Percentiles rank a stretch among this genome's conserved stretches.
phyloP scores from a whole-genome alignment of 2,329 filamentous ascomycete genomes.

The Aspergillus sp. region DNA sequence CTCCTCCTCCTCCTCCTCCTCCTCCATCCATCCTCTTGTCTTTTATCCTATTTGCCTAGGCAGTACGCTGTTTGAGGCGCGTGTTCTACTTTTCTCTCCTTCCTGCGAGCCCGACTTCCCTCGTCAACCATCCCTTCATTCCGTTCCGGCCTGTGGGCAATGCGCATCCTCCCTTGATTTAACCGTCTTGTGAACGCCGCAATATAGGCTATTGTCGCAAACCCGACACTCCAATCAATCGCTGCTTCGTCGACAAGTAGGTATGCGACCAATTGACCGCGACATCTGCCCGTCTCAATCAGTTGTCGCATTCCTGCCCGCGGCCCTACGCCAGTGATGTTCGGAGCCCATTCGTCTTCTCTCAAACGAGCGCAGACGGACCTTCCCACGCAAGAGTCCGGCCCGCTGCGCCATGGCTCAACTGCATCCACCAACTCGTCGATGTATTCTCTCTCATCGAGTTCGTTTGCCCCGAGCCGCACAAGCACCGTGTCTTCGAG shows the following conservation, averaged over 20 bases:
- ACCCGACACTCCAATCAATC: constrained; percentile 5
- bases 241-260: constrained; percentile 25
- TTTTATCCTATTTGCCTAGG: neutral
- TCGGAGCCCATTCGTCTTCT: constrained; percentile 23
- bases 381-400: constrained; percentile 33
- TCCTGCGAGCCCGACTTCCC: constrained; percentile 4
- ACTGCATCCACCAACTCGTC: constrained; percentile 48
- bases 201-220: too few relatives aligned
- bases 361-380: constrained; percentile 33
- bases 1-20: constrained; percentile 5
- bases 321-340: constrained; percentile 28
- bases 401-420: constrained; percentile 45
- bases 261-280: constrained; percentile 31
- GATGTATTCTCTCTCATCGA: constrained; percentile 41
- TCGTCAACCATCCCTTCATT: constrained; percentile 15
- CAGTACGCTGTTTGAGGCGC: neutral
- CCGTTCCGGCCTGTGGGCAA: constrained; percentile 10
- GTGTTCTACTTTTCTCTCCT: constrained; percentile 1
- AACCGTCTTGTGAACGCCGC: constrained; percentile 10
- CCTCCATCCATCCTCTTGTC: constrained; percentile 4
- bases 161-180: constrained; percentile 17
- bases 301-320: constrained; percentile 20
- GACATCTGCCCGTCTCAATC: constrained; percentile 16
- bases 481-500: constrained; percentile 65
- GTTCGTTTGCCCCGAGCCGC: constrained; percentile 43